Base-by-base conservation (phyloP, 2,329 filamentous ascomycete genomes). In the Metarhizium robertsii region DNA sequence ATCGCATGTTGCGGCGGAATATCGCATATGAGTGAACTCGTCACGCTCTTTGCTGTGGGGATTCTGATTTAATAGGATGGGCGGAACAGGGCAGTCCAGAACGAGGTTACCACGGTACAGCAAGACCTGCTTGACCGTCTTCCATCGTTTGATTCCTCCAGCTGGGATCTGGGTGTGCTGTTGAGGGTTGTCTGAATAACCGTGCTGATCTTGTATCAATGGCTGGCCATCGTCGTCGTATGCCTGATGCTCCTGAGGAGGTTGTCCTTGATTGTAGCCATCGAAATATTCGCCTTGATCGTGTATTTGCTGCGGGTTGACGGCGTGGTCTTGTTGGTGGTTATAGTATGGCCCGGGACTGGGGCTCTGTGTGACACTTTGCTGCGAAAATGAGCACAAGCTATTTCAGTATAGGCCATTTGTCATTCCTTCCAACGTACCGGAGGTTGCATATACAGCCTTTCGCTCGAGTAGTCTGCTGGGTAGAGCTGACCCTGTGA, bases 101-200 rank as follows among this genome's bases (percentile, higher is more conserved):
- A 99, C 92, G 65, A 99, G 81, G 72, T 99, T 99, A 60, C 94
- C 94, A 62, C 95, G 87, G 78, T 96, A 99, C 53, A 99, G 74
- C 65, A 95, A 86, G n/a, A 99, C 92, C 75, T 96, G 90, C 74
- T 97, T 99, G 51, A 99, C 92, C 0, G 94, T 99, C 78, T 97
- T 99, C 89, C 90, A 97, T 69, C 94, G 82, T 70, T 89, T 87
- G 62, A 97, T 84, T 4, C 80, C 60, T 6, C 56, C 59, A 16
- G 67, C 68, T 20, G 61, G 61, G 1, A 75, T 80, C 55, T 60
- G 67, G 70, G 29, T 18, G 6, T 14, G 43, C 2, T 32, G 36
- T 29, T 13, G 20, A 16, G 20, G 20, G 45, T 29, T 8, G 25
- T 55, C 53, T 13, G 48, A 14, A 30, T 48, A 48, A 4, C 20